Conservation (phyloP, 163 green algal species). For the Chlorella variabilis region DNA sequence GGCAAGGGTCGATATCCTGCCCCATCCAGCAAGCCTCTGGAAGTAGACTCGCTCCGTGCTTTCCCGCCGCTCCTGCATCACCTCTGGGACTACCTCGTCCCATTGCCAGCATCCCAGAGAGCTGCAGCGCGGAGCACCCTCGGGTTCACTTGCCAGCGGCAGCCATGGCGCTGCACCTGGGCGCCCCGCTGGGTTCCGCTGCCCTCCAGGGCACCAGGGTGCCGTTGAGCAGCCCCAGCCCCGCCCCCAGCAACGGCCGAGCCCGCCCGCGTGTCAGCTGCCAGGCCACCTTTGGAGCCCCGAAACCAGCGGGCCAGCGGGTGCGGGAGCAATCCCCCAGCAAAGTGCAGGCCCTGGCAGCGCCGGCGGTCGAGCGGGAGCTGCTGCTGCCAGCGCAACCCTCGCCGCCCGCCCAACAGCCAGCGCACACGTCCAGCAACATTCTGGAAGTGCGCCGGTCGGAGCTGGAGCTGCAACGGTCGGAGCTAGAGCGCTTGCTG, state of each 20-base stretch:
- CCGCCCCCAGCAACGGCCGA: neutral
- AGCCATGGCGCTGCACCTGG: slow-evolving; percentile 4
- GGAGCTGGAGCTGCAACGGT: neutral
- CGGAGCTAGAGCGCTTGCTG: slow-evolving; percentile 17
- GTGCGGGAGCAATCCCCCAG: slow-evolving; percentile 10
- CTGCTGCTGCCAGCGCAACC: neutral
- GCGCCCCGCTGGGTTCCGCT: neutral
- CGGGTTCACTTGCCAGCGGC: neutral
- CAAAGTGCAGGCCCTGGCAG: slow-evolving; percentile 8
- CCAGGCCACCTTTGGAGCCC: slow-evolving; percentile 13
- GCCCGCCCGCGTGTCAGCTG: neutral
- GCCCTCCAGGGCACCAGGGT: neutral
- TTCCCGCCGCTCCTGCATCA: neutral
- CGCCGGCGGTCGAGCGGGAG: neutral
- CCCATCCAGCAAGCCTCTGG: no score
- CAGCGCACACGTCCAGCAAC: neutral
- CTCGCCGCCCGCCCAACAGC: neutral
- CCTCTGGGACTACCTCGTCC: neutral
- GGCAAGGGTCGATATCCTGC: no score
- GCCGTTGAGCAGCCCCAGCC: neutral
- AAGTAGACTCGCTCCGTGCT: no score
- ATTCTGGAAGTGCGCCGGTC: neutral
- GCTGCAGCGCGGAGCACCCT: neutral
- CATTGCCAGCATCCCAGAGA: neutral
- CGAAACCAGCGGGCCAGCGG: neutral